Conservation (phyloP, 2,329 filamentous ascomycete genomes). For the Knufia fluminis region DNA sequence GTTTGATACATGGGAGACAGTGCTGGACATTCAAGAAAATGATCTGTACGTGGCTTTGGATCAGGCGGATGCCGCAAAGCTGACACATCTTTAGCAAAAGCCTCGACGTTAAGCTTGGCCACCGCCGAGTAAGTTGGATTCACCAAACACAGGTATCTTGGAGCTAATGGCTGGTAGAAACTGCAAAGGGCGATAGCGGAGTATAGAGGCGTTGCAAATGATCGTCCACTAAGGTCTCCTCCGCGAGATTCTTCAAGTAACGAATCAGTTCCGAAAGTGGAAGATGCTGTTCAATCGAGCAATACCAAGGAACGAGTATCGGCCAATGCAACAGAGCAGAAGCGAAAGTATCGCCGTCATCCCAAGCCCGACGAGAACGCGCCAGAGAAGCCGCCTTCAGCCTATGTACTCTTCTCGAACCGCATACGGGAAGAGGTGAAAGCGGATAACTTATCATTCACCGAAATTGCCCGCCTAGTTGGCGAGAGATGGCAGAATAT, state of each 20-base stretch:
- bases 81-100: constrained; percentile 46
- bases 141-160: neutral
- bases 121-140: constrained; percentile 56
- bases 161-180: constrained; percentile 46
- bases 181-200: constrained; percentile 76
- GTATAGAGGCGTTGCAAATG: constrained; percentile 53
- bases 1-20: constrained; percentile 76
- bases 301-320: constrained; percentile 4
- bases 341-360: constrained; percentile 25
- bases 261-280: constrained; percentile 31
- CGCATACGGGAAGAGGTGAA: constrained; percentile 65
- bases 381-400: constrained; percentile 69
- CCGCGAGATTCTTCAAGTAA: constrained; percentile 29
- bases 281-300: constrained; percentile 35
- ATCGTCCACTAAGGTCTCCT: constrained; percentile 28
- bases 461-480: constrained; percentile 73
- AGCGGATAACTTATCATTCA: constrained; percentile 67
- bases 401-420: constrained; percentile 79
- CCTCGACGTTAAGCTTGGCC: constrained; percentile 68
- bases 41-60: constrained; percentile 53
- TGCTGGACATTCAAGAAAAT: constrained; percentile 74
- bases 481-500: constrained; percentile 75
- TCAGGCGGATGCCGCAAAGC: constrained; percentile 8
- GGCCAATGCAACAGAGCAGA: constrained; percentile 14
- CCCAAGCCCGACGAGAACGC: constrained; percentile 65